Conservation (phyloP, 2,329 filamentous ascomycete species). For the Diaporthe australafricana region DNA sequence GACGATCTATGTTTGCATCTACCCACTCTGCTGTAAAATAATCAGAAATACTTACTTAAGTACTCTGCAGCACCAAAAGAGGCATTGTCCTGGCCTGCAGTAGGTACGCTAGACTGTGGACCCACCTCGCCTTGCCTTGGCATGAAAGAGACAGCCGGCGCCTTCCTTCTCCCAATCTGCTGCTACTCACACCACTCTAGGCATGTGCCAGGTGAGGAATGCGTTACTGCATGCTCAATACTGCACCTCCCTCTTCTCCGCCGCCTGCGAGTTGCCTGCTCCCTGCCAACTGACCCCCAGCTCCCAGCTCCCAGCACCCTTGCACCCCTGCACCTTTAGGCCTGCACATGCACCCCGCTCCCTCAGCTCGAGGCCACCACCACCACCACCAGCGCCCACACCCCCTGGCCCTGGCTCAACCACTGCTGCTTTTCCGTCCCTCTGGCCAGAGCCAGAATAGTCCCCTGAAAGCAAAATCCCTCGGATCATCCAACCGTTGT, state of each 20-base stretch:
- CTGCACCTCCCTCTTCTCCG: background rate
- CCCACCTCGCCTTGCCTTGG: too few relatives aligned
- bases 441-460: conserved; percentile 17
- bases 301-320: background rate
- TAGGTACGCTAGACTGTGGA: too few relatives aligned
- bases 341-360: conserved; percentile 25
- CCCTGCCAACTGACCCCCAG: background rate
- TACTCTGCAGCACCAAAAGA: background rate
- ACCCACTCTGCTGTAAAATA: too few relatives aligned
- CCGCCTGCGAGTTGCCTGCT: background rate
- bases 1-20: background rate
- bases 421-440: conserved; percentile 9
- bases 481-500: conserved; percentile 8
- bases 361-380: conserved; percentile 20
- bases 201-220: background rate
- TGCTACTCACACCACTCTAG: background rate
- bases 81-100: background rate
- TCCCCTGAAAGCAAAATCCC: conserved; percentile 32
- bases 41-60: background rate
- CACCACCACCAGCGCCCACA: too few relatives aligned
- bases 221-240: background rate
- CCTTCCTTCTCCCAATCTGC: background rate
- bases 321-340: background rate
- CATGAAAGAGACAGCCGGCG: background rate
- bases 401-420: background rate